A percentile compares a stretch with the other conserved stretches of the same genome.
These are phyloP conservation scores for Colletotrichum cereale DNA, from an alignment of 2,329 filamentous ascomycete species.

Conservation along the genomic window DNA sequence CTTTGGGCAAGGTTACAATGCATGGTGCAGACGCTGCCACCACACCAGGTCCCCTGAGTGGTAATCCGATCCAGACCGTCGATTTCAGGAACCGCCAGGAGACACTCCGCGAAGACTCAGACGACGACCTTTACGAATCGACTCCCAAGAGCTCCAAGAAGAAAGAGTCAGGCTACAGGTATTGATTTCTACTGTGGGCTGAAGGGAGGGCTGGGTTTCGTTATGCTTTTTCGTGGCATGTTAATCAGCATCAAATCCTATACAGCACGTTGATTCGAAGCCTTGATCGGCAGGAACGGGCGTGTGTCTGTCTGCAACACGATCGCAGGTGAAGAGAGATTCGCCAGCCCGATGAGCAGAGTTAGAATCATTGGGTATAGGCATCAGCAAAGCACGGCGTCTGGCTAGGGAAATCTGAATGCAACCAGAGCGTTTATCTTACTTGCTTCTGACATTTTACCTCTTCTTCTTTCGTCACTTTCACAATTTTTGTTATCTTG, in stretches of 20 bases:
- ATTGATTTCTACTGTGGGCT: constrained; percentile 5
- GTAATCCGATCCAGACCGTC: constrained; percentile 34
- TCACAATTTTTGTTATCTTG: not conserved
- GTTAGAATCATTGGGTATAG: constrained; percentile 16
- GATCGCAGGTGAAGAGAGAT: not conserved
- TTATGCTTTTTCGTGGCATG: not conserved
- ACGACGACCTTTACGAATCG: constrained; percentile 58
- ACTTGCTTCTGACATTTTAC: not conserved
- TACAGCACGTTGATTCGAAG: not conserved
- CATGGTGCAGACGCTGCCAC: constrained; percentile 50
- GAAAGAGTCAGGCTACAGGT: constrained; percentile 49
- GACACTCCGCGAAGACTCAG: constrained; percentile 41
- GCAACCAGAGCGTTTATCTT: constrained; percentile 6
- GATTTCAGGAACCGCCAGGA: constrained; percentile 40
- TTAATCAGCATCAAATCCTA: not conserved
- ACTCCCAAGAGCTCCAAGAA: constrained; percentile 48
- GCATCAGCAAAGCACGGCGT: constrained; percentile 35
- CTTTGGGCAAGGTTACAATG: constrained; percentile 56
- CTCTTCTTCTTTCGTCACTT: not conserved
- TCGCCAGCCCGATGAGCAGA: constrained; percentile 6
- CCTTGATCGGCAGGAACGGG: not conserved
- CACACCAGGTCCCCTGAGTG: constrained; percentile 30
- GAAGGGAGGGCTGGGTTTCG: no score
- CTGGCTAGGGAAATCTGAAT: constrained; percentile 18
- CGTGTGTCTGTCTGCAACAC: not conserved